Conservation (phyloP, 1,139 yeast species). For the Pichia sp. region DNA sequence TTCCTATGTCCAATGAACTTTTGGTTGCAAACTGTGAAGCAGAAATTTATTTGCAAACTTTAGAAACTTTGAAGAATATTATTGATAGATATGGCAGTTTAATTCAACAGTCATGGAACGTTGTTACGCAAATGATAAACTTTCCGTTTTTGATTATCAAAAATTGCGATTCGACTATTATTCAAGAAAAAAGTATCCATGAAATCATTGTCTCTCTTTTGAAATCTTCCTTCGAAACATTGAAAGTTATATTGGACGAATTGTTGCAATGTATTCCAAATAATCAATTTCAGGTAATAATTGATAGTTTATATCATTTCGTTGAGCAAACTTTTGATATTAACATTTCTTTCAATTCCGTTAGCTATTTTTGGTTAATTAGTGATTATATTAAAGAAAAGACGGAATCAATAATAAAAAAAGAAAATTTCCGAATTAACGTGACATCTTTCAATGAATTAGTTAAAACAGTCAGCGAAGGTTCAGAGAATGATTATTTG, state of each 20-base stretch:
- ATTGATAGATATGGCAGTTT: slow-evolving; percentile 70
- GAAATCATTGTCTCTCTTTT: slow-evolving; percentile 43
- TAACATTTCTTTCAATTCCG: slow-evolving; percentile 83
- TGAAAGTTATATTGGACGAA: slow-evolving; percentile 79
- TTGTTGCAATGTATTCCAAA: slow-evolving; percentile 66
- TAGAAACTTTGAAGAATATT: slow-evolving; percentile 60
- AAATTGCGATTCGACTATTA: slow-evolving; percentile 29
- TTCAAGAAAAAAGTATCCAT: slow-evolving; percentile 31
- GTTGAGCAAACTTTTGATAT: slow-evolving; percentile 65
- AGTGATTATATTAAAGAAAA: slow-evolving; percentile 59
- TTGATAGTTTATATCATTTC: slow-evolving; percentile 67
- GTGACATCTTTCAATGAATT: slow-evolving; percentile 26
- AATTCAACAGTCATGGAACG: slow-evolving; percentile 55
- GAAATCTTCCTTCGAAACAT: slow-evolving; percentile 67
- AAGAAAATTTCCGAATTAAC: slow-evolving; percentile 4
- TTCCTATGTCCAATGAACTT: slow-evolving; percentile 39
- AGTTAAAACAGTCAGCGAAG: slow-evolving; percentile 22
- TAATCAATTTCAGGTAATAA: slow-evolving; percentile 51
- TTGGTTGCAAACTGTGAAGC: slow-evolving; percentile 48
- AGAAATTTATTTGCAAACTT: slow-evolving; percentile 57
- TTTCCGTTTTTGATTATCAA: slow-evolving; percentile 51
- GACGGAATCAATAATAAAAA: slow-evolving; percentile 11
- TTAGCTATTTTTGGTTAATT: slow-evolving; percentile 85
- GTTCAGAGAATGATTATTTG: slow-evolving; percentile 15
- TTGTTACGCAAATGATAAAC: slow-evolving; percentile 61